Base-by-base conservation (phyloP, 2,329 filamentous ascomycete species). In the Neoarthrinium moseri region DNA sequence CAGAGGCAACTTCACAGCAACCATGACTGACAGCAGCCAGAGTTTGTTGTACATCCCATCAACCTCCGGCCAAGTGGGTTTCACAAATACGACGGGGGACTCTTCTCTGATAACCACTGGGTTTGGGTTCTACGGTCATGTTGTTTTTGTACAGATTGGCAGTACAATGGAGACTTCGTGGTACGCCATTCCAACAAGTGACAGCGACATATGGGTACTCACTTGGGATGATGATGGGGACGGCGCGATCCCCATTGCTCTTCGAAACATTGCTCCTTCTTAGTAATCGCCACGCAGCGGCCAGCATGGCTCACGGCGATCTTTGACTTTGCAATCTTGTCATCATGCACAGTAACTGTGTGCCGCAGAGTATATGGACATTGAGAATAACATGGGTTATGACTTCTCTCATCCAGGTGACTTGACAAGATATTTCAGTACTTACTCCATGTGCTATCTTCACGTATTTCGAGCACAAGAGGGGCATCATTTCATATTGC, bases 121-220 rank as follows among this genome's bases (percentile, higher is more conserved):
- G 12, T 43, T 43, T 33, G 40, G 40, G 10, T 30, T 43, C 29
- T 43, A 43, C 21, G 40, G 40, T 13, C 26, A 43, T 30, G 40
- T 43, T 20, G 29, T 43, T 13, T 43, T 33, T 21, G 7, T 32
- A 6, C 18, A 32, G 21, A 24, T 21, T 21, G 27, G 27, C 5
- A 23, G 22, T n/a, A 15, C 11, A 11, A 43, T 43, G 17, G 6
- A 22, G 13, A 43, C 40, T 13, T 17, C 32, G n/a, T 43, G 40
- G 40, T 33, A 33, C 20, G 40, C 40, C 17, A 23, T 43, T 21
- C 26, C 40, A 12, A 34, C 30, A 8, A 18, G 23, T 6, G 17
- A 33, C 8, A 22, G 18, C 18, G 20, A n/a, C 18, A 12, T 43
- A 13, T 43, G 40, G 40, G 26, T 21, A 20, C 29, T 43, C 18